Conservation (phyloP, 768 basidiomycete species). For the Tephrocybe sp. region DNA sequence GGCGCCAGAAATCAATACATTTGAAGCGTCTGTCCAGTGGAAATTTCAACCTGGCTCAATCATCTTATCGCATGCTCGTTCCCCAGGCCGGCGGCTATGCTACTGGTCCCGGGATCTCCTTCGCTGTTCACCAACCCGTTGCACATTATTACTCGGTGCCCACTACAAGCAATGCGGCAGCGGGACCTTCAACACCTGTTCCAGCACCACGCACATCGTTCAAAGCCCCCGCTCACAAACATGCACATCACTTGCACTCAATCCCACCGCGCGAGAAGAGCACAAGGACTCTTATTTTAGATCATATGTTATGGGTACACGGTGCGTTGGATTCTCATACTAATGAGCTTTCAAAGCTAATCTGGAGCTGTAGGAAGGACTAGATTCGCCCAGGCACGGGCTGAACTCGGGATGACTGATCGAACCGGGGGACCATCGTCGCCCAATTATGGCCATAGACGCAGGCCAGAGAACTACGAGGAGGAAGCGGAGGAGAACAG, state of each 20-base stretch:
- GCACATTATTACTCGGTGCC: conserved; percentile 7
- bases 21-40: background rate
- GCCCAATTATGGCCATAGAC: conserved; percentile 58
- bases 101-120: conserved; percentile 13
- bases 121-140: conserved; percentile 11
- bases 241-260: conserved; percentile 85
- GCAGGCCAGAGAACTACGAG: conserved; percentile 74
- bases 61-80: conserved; percentile 17
- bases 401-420: conserved; percentile 85
- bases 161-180: background rate
- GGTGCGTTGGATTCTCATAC: conserved; percentile 27
- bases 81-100: conserved; percentile 13
- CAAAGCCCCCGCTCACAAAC: conserved; percentile 79
- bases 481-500: conserved; percentile 68
- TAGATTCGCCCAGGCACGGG: conserved; percentile 79
- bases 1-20: background rate
- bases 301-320: conserved; percentile 87
- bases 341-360: background rate
- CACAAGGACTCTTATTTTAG: conserved; percentile 84
- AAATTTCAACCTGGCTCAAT: conserved; percentile 17
- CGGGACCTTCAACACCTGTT: conserved; percentile 12
- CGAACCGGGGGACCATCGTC: conserved; percentile 69
- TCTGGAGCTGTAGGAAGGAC: conserved; percentile 47
- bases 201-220: conserved; percentile 36
- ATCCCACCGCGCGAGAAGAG: conserved; percentile 88